Conservation (phyloP, 305 asterid species). For the Fraxinus dipetala region DNA sequence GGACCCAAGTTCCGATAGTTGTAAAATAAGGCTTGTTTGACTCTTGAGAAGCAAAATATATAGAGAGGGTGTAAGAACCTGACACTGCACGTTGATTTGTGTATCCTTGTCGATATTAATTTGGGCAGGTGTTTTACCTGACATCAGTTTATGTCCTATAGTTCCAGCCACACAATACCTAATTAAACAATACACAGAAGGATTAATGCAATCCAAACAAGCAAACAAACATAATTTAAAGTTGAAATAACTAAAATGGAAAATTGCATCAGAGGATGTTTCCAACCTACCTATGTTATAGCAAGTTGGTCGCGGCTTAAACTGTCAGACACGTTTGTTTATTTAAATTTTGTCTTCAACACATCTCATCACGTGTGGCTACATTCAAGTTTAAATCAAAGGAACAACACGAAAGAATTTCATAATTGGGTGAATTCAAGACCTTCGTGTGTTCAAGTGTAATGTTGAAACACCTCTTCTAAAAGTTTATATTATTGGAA, state of each 20-base stretch:
- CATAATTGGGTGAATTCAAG: neutral
- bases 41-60: conserved; percentile 3
- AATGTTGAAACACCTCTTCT: neutral
- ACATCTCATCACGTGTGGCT: neutral
- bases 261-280: neutral
- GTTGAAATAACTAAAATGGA: neutral
- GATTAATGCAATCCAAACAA: conserved; percentile 12
- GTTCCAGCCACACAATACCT: conserved; percentile 89
- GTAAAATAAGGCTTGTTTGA: neutral
- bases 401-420: neutral
- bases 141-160: conserved; percentile 68
- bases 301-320: neutral
- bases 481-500: neutral
- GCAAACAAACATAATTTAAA: neutral
- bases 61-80: conserved; percentile 45
- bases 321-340: neutral
- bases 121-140: conserved; percentile 65
- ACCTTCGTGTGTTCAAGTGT: neutral
- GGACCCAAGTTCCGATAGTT: neutral
- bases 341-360: neutral
- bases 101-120: conserved; percentile 57
- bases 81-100: conserved; percentile 78
- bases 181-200: conserved; percentile 22
- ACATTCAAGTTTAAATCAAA: neutral
- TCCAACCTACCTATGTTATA: neutral